Evolutionary conservation across 2,329 filamentous ascomycete species (phyloP).

Genomic region (Talaromyces sp.): DNA sequence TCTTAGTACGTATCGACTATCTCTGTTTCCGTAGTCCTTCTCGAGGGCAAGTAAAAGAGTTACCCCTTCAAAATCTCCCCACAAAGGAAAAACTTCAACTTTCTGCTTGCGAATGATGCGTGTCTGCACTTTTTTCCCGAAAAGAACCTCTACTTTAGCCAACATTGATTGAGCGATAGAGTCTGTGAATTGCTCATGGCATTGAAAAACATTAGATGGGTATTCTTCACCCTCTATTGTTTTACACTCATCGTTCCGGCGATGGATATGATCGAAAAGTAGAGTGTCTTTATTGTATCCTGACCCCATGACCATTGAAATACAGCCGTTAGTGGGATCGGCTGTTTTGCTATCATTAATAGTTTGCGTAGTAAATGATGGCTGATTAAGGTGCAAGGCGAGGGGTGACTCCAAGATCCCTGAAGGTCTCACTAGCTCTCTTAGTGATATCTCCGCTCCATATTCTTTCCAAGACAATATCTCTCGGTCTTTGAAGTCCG

Average conservation of each 20-base stretch:
- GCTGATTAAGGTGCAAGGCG: neutral
- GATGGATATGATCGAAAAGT: neutral
- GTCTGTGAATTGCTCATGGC: neutral
- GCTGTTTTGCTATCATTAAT: neutral
- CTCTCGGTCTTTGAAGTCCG: neutral
- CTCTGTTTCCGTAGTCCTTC: neutral
- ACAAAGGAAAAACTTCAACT: neutral
- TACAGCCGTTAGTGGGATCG: neutral
- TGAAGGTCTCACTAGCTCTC: neutral
- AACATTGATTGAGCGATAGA: neutral
- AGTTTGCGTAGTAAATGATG: neutral
- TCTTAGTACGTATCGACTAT: neutral
- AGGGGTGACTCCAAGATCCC: neutral
- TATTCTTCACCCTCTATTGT: neutral
- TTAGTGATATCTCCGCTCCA: neutral
- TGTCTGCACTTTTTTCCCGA: neutral
- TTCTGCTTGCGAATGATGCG: neutral
- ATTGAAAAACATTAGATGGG: neutral
- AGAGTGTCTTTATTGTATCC: neutral
- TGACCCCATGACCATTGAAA: neutral
- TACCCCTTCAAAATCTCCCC: neutral
- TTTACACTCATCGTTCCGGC: neutral
- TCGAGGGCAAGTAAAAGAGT: no score
- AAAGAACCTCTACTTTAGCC: neutral
- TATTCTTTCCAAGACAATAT: neutral